Evolutionary conservation across 2,329 filamentous ascomycete species (phyloP), one percentile per base, ranked within the genome.

Genomic region (Diaporthe helianthi): DNA sequence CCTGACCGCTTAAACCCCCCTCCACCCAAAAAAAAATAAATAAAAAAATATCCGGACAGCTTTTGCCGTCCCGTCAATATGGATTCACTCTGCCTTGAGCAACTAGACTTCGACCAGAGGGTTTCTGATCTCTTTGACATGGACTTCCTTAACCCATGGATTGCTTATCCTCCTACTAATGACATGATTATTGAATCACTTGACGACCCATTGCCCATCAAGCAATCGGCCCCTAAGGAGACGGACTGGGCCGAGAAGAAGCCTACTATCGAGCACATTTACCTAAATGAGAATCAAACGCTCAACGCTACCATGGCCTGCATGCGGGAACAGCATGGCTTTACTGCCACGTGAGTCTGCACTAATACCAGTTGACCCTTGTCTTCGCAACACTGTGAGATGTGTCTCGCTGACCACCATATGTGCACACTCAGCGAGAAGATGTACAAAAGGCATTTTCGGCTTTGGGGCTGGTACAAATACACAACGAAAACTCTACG

Each of bases 401-500:
- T 41, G 19, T 15, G 15, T 41, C n/a, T n/a, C 2, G 38, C 52
- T 55, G 52, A 55, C n/a, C 31, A 24, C 22, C 52, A n/a, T n/a
- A n/a, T n/a, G n/a, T n/a, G n/a, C n/a, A n/a, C n/a, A n/a, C 9
- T 15, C n/a, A 55, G 52, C 31, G 52, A 55, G 5, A 55, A 55
- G 52, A 55, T 55, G 52, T 55, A 55, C 19, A 55, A 38, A 26
- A 36, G 52, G 19, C 52, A 24, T 22, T 38, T 55, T 33, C 52
- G 19, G 52, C n/a, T 55, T 13, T 55, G 52, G 52, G 52, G 52
- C 19, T 55, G 52, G 52, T 15, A 55, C n/a, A 55, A 55, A 13
- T 55, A 55, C 12, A 55, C 17, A n/a, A 46, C 31, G 31, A 55
- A 55, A 26, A 4, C 12, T 31, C 4, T 17, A 24, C 52, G 52